Base-by-base conservation (phyloP, 2,329 filamentous ascomycete genomes). In the Nectriaceae sp. region DNA sequence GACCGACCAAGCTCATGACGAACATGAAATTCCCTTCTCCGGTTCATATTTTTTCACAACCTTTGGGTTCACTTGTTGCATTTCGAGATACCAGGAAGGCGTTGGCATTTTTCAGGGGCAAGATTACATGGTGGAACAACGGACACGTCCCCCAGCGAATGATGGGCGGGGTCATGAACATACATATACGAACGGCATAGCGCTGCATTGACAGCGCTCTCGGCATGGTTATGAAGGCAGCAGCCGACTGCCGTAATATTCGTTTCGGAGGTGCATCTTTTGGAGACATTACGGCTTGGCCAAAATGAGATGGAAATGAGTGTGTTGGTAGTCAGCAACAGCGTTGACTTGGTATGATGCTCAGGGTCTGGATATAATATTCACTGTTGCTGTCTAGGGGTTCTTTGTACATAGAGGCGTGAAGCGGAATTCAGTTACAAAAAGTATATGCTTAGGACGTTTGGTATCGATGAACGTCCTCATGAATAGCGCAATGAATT, bases 31-130 rank as follows among this genome's bases (percentile, higher is more conserved):
- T 59, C 49, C 47, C 50, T 56, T 61, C 57, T 59, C 48, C 45
- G 52, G 40, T 50, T 52, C 52, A 50, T 40, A 50, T 26, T 40
- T 53, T 55, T 56, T 53, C 40, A 59, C 53, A 53, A 51, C 54
- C 49, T 54, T 49, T 36, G 52, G 53, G 46, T 53, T 56, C 26
- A 31, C 16, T 60, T 54, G 50, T 62, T 65, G 64, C 58, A 67
- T 66, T 66, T 68, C 59, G 61, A 69, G 66, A 70, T 70, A 70
- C 66, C 67, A 70, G 66, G 65, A 65, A 59, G 67, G 66, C 65
- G 67, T 70, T 69, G 55, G 52, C 55, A 63, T 52, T 60, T 56
- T 61, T 61, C 40, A 61, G 42, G 48, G 49, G 45, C 10, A 49
- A 55, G 41, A 55, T 56, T 57, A 57, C 52, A 61, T 44, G 50